Evolutionary conservation across 768 basidiomycete genomes (phyloP).

Genomic region (Podaxis mareebaensis): DNA sequence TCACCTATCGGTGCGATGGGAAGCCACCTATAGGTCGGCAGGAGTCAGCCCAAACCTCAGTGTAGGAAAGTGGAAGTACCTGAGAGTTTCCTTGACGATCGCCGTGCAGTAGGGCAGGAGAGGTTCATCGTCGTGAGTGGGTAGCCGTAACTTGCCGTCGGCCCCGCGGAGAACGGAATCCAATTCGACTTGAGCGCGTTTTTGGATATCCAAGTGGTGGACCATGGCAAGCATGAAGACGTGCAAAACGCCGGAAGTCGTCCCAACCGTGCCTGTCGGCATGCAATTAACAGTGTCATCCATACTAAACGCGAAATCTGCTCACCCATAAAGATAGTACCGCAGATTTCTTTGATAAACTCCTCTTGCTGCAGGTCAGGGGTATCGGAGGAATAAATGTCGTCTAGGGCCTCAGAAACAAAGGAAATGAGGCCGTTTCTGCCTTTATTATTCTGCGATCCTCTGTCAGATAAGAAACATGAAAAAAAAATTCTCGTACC

Average conservation of each 20-base stretch:
- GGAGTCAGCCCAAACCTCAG: not conserved
- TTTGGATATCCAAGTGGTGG: conserved; percentile 37
- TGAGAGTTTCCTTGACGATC: conserved; percentile 33
- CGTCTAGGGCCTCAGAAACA: conserved; percentile 16
- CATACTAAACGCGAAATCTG: not conserved
- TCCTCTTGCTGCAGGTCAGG: conserved; percentile 7
- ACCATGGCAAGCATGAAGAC: conserved; percentile 42
- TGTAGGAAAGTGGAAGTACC: conserved; percentile 11
- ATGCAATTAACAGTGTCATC: conserved; percentile 8
- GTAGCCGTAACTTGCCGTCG: conserved; percentile 30
- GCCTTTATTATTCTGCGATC: not conserved
- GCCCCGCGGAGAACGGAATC: conserved; percentile 34
- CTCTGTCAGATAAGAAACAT: not conserved
- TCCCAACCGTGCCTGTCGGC: conserved; percentile 48
- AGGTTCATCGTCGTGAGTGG: conserved; percentile 32
- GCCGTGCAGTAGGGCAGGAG: conserved; percentile 36
- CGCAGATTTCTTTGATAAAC: conserved; percentile 28
- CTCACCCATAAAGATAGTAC: conserved; percentile 17
- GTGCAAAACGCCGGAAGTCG: conserved; percentile 44
- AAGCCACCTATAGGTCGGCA: conserved; percentile 22
- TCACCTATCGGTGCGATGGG: conserved; percentile 29
- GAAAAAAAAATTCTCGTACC: conserved; percentile 14
- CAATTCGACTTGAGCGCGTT: conserved; percentile 33
- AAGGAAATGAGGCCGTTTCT: conserved; percentile 12
- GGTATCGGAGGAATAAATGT: conserved; percentile 12